phyloP scores from a whole-genome alignment of 345 rosid genomes.

The Eucalyptus guilfoylei region DNA sequence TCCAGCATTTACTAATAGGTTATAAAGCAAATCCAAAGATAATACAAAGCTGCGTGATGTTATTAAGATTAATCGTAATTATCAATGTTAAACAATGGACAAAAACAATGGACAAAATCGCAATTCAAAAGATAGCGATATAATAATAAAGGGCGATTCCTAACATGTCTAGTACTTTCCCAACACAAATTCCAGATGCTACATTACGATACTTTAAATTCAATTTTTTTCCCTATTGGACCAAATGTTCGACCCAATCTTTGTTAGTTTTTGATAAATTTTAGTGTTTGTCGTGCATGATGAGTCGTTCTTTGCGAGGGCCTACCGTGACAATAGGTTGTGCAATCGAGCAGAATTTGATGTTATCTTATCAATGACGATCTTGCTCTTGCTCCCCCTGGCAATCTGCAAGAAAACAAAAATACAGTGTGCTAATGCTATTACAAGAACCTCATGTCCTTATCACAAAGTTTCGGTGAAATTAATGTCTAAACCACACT shows the following conservation, averaged over 20 bases:
- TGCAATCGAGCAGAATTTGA: neutral
- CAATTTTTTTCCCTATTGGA: neutral
- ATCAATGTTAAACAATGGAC: neutral
- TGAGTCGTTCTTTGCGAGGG: neutral
- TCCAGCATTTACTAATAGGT: neutral
- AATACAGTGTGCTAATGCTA: neutral
- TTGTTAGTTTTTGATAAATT: neutral
- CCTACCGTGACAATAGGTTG: neutral
- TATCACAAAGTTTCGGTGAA: neutral
- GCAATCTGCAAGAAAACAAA: neutral
- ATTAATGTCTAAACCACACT: neutral
- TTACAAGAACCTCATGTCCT: neutral
- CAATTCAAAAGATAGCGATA: neutral
- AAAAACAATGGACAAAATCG: neutral
- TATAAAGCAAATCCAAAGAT: neutral
- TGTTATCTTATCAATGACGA: neutral
- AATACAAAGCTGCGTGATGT: neutral
- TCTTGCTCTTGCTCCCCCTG: neutral
- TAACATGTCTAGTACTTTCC: neutral
- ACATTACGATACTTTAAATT: neutral
- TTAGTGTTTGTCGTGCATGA: neutral
- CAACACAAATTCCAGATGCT: neutral
- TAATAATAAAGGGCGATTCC: neutral
- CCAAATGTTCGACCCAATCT: neutral
- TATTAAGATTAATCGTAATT: neutral